These are phyloP conservation scores for Rhodamnia argentea DNA, from an alignment of 345 rosid species.

Conservation along the genomic window DNA sequence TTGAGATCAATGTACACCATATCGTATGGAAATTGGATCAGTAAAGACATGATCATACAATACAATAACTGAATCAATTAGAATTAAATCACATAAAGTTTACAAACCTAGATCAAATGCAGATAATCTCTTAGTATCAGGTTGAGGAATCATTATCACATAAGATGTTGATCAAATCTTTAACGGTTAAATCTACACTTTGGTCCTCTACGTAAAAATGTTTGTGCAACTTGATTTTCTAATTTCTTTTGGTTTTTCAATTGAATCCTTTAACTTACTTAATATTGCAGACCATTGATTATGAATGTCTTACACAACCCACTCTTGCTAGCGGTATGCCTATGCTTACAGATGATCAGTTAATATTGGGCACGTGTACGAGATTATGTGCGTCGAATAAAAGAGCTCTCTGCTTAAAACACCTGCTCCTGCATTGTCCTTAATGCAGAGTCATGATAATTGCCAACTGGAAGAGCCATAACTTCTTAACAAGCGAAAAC, in stretches of 20 bases:
- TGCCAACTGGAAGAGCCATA: not conserved
- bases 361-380: not conserved
- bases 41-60: not conserved
- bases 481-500: not conserved
- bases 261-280: not conserved
- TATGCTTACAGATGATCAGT: not conserved
- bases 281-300: not conserved
- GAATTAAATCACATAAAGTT: not conserved
- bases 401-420: not conserved
- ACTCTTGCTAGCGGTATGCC: not conserved
- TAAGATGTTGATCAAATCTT: not conserved
- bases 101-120: not conserved
- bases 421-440: not conserved
- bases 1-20: not conserved
- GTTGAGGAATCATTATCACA: not conserved
- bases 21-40: not conserved
- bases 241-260: not conserved
- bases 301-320: not conserved
- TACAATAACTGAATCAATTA: not conserved
- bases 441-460: not conserved
- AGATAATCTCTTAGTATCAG: not conserved
- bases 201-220: not conserved
- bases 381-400: not conserved
- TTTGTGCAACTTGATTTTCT: not conserved
- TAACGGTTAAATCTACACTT: not conserved